These are phyloP conservation scores for Talaromyces trachyspermus DNA, from an alignment of 495 filamentous ascomycete species.

Conservation along the genomic window DNA sequence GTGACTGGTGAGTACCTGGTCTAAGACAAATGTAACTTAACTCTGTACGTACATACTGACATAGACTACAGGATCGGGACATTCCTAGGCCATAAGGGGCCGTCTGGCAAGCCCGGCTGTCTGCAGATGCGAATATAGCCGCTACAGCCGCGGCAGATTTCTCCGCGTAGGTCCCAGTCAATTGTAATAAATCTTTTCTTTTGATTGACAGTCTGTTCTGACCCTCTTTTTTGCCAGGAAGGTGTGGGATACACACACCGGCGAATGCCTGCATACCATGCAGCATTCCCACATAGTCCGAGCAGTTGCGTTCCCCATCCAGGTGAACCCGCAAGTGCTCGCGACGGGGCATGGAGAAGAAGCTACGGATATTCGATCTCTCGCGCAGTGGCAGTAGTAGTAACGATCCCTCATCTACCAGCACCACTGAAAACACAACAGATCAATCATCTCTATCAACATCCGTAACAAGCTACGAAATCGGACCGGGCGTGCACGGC, in stretches of 20 bases:
- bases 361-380: slow-evolving; percentile 89
- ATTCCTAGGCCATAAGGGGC: slow-evolving; percentile 98
- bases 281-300: slow-evolving; percentile 92
- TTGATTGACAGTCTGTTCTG: too few relatives aligned
- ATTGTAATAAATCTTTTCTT: too few relatives aligned
- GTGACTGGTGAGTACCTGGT: slow-evolving; percentile 62
- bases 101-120: slow-evolving; percentile 90
- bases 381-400: slow-evolving; percentile 38
- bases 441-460: too few relatives aligned
- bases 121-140: slow-evolving; percentile 77
- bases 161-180: slow-evolving; percentile 59
- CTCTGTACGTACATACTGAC: too few relatives aligned
- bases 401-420: slow-evolving; percentile 21
- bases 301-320: slow-evolving; percentile 76
- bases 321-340: slow-evolving; percentile 66
- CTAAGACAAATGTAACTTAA: too few relatives aligned
- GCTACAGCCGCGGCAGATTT: slow-evolving; percentile 95
- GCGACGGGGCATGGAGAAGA: slow-evolving; percentile 96
- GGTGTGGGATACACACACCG: slow-evolving; percentile 93
- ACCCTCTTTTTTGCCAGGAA: slow-evolving; percentile 51
- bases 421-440: slow-evolving; percentile 19
- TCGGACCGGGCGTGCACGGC: slow-evolving; percentile 72
- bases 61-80: slow-evolving; percentile 77
- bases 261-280: slow-evolving; percentile 81
- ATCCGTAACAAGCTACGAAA: slow-evolving; percentile 63